Evolutionary conservation across 805 yeast species (phyloP).

Genomic region (Yamadazyma kitorensis): DNA sequence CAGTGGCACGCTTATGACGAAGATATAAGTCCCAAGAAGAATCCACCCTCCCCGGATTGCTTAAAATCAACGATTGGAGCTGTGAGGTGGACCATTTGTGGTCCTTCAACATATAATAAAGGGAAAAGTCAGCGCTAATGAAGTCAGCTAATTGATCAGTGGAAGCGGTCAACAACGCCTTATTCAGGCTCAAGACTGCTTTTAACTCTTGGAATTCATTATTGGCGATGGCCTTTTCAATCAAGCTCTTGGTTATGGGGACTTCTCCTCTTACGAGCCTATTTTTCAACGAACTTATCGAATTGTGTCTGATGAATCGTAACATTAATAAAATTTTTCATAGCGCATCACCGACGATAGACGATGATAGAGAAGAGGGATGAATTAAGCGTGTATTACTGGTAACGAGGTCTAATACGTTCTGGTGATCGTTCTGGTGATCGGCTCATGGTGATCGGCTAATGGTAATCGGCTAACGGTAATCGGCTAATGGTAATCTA

Average conservation of each 20-base stretch:
- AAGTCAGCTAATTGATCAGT: slow-evolving; percentile 16
- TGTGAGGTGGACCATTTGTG: slow-evolving; percentile 14
- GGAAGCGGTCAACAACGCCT: slow-evolving; percentile 7
- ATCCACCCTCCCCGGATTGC: slow-evolving; percentile 54
- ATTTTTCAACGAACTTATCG: slow-evolving; percentile 8
- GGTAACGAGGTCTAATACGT: too few species aligned
- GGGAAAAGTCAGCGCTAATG: slow-evolving; percentile 24
- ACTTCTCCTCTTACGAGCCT: slow-evolving; percentile 7
- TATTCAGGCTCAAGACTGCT: slow-evolving; percentile 10
- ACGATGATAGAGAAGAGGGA: too few species aligned
- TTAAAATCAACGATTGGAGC: slow-evolving; percentile 25
- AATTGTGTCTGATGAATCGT: slow-evolving; percentile 9
- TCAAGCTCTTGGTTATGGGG: slow-evolving; percentile 6
- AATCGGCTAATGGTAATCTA: too few species aligned
- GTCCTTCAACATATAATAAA: slow-evolving; percentile 22
- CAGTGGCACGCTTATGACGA: slow-evolving; percentile 17
- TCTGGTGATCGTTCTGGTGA: too few species aligned
- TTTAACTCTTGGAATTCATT: slow-evolving; percentile 13
- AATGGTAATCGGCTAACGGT: too few species aligned
- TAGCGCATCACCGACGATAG: too few species aligned
- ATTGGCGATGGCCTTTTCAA: slow-evolving; percentile 10
- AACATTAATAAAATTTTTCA: slow-evolving; percentile 2
- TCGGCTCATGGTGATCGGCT: too few species aligned
- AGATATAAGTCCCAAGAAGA: slow-evolving; percentile 47
- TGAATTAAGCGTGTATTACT: too few species aligned